Conservation (phyloP, 2,329 filamentous ascomycete genomes). For the Ceratocystis eucalypticola region DNA sequence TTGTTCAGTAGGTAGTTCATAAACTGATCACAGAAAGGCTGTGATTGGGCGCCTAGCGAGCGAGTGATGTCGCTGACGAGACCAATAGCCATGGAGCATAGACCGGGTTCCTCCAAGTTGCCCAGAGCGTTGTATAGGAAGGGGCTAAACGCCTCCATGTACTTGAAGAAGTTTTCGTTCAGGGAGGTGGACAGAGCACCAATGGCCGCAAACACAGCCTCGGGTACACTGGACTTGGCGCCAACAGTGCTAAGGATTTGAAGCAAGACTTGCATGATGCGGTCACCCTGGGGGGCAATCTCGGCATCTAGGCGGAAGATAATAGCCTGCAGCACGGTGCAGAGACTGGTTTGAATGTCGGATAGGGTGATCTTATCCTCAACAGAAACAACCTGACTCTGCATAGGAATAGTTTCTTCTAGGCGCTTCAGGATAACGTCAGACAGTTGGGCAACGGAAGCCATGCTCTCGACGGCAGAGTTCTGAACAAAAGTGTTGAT, state of each 20-base stretch:
- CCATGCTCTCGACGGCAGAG: conserved; percentile 72
- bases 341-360: conserved; percentile 94
- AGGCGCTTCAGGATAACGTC: conserved; percentile 82
- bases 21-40: conserved; percentile 91
- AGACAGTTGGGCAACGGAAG: conserved; percentile 66
- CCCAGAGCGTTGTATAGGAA: conserved; percentile 88
- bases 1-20: conserved; percentile 98
- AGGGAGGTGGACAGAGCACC: conserved; percentile 83
- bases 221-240: conserved; percentile 83
- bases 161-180: conserved; percentile 86
- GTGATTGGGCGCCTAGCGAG: conserved; percentile 75
- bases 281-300: conserved; percentile 77
- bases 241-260: conserved; percentile 65
- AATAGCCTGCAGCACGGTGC: conserved; percentile 81
- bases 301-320: conserved; percentile 84
- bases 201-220: conserved; percentile 83
- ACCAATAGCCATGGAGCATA: conserved; percentile 95
- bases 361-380: conserved; percentile 93
- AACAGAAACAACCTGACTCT: conserved; percentile 86
- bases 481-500: conserved; percentile 90
- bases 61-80: conserved; percentile 93
- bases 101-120: conserved; percentile 86
- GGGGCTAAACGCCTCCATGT: conserved; percentile 90
- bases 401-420: conserved; percentile 77
- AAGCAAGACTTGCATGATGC: conserved; percentile 82